Base-by-base conservation (phyloP, 257 asterid species). In the Lycium ferocissimum region DNA sequence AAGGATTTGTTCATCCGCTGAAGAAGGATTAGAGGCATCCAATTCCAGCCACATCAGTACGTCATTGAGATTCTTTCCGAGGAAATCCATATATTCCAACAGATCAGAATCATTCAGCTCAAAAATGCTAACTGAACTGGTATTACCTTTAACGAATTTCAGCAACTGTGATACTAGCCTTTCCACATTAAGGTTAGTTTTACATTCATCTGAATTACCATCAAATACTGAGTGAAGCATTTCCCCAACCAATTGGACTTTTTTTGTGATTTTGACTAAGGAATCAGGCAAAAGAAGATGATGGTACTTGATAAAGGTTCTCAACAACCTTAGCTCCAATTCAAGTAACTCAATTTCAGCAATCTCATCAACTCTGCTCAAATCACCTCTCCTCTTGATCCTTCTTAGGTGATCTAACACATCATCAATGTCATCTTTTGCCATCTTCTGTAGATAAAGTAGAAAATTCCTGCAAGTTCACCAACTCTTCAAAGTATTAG, bases 401-500 rank as follows among this genome's bases (percentile, higher is more conserved):
- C 57, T 43, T 43, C 57, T 43, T 5, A n/a, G 56, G 14, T 72
- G 80, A 72, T 43, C 0, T n/a, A 72, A 72, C 80, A 43, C 22
- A 18, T 72, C 17, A 17, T 72, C 80, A 45, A 45, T 72, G 6
- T n/a, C 58, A 20, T 10, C 10, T 18, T 72, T 18, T 43, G 80
- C 80, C 80, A 45, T 72, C 3, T 72, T 45, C 1, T 7, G 20
- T 0, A 58, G 9, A 58, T 15, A 5, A 7, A 4, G 37, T n/a
- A 1, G 53, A 45, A 43, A 71, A 69, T 9, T 72, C 18, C 80
- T 72, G 11, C 80, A n/a, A 43, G 80, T 72, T 72, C 58, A n/a
- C 38, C 37, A 47, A 72, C n/a, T 17, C 11, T 3, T 11, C 11
- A 6, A 0, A 33, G 10, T 11, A 22, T 26, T 9, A 61, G 5